phyloP scores from a whole-genome alignment of 2,329 filamentous ascomycete genomes.

The Fusarium virguliforme region DNA sequence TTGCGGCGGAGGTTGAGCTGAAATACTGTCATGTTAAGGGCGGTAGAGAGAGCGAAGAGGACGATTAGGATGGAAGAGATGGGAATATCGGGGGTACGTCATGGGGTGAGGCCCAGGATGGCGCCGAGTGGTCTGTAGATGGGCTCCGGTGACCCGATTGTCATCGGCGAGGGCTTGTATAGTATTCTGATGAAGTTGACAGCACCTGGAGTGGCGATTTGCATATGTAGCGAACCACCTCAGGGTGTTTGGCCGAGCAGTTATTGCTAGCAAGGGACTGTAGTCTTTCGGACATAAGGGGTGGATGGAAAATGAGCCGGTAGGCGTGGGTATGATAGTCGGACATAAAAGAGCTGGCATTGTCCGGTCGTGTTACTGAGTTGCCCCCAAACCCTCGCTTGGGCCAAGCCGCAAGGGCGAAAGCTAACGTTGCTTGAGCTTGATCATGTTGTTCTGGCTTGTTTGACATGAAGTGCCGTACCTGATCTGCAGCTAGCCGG shows the following conservation, averaged over 20 bases:
- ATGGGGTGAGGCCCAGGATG: neutral
- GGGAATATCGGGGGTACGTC: neutral
- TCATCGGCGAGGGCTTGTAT: too few species aligned
- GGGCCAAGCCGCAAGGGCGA: too few species aligned
- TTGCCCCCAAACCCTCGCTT: too few species aligned
- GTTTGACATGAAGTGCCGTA: too few species aligned
- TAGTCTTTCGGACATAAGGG: neutral
- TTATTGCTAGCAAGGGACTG: neutral
- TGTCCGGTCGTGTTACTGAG: neutral
- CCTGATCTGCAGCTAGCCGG: too few species aligned
- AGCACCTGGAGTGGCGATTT: neutral
- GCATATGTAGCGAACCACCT: neutral
- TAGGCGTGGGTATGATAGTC: neutral
- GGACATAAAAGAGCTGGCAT: neutral
- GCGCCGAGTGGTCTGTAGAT: too few species aligned
- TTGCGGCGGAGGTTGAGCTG: neutral
- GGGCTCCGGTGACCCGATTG: too few species aligned
- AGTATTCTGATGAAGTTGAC: too few species aligned
- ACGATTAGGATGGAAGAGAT: neutral
- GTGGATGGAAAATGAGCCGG: neutral
- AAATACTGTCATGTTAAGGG: neutral
- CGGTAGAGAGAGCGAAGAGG: neutral
- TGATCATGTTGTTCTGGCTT: too few species aligned
- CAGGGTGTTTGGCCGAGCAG: neutral
- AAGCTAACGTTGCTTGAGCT: too few species aligned